Base-by-base conservation (phyloP, 1,139 yeast genomes). In the Arxiozyma heterogenica region DNA sequence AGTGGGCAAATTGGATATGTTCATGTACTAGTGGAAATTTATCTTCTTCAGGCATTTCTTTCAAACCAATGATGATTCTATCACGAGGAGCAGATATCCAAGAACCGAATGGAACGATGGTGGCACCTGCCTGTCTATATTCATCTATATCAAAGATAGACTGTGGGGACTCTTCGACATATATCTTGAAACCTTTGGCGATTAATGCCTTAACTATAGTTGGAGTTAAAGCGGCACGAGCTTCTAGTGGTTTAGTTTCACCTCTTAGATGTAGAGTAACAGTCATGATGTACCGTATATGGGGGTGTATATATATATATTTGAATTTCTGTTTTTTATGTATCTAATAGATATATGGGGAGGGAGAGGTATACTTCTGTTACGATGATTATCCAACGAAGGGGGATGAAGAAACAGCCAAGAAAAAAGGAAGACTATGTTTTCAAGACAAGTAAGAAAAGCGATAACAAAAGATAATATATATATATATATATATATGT, bases 1-100 rank as follows among this genome's bases (percentile, higher is more conserved):
- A 94, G 73, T 93, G 99, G 51, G 98, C 98, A 75, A 93, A 93
- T 74, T 91, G 98, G 59, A 93, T 88, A 73, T 94, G 98, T 71
- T 91, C 95, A 70, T 94, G 98, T 52, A 86, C 80, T 59, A 93
- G 79, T 42, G 98, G 98, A 80, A 91, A 93, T 41, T 83, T 76
- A 64, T 91, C 97, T 54, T 75, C 74, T 73, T 91, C 98, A 43
- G 96, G 97, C 69, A 93, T 79, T 73, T 93, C 98, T 75, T 93
- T 93, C 73, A 94, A 82, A 1, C 98, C 99, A 64, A 87, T 77
- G 61, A 94, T 87, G 58, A 91, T 82, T 69, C 97, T 81, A 62
- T 91, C 95, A 62, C 78, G 78, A 58, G 98, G 98, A 47, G 98
- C 98, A 52, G 75, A 67, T 62, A 80, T 81, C 99, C 98, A 93